Evolutionary conservation across 139 green algal genomes (phyloP).

Genomic region (Nannochloris sp.): DNA sequence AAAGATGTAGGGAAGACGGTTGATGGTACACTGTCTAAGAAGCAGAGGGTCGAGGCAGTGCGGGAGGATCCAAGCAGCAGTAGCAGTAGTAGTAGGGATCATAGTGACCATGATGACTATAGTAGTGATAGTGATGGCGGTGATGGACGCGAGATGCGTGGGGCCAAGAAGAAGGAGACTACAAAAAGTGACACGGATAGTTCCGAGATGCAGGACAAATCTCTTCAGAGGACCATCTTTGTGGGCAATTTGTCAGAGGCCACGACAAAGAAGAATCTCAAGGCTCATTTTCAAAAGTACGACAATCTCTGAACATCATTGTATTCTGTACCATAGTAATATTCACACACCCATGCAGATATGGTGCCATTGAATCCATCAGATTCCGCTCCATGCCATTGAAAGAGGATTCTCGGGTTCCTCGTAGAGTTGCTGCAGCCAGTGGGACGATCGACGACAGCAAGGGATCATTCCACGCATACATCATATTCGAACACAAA

Average conservation of each 20-base stretch:
- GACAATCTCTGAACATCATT: conserved; percentile 2
- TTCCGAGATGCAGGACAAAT: neutral
- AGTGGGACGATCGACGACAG: conserved; percentile 32
- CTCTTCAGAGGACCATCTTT: conserved; percentile 72
- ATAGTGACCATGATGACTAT: too few relatives aligned
- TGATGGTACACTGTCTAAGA: too few relatives aligned
- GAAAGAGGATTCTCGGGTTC: conserved; percentile 41
- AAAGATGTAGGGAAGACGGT: too few relatives aligned
- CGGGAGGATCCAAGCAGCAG: too few relatives aligned
- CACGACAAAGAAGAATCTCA: conserved; percentile 48
- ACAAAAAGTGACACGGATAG: neutral
- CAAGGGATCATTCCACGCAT: conserved; percentile 49
- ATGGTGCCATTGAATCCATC: conserved; percentile 62
- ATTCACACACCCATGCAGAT: conserved; percentile 14
- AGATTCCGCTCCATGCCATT: conserved; percentile 71
- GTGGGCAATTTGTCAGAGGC: conserved; percentile 78
- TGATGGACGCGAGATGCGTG: too few relatives aligned
- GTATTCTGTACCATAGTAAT: neutral
- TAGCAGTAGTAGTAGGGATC: too few relatives aligned
- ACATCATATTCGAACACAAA: conserved; percentile 63
- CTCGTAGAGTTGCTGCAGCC: conserved; percentile 41
- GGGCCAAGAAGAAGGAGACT: too few relatives aligned
- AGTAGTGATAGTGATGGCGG: too few relatives aligned
- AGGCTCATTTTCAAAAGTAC: conserved; percentile 36
- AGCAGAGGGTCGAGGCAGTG: too few relatives aligned